A percentile compares a stretch with the other conserved stretches of the same genome.
phyloP scores from a whole-genome alignment of 306 rosid genomes.

The Gynostemma pentaphyllum region DNA sequence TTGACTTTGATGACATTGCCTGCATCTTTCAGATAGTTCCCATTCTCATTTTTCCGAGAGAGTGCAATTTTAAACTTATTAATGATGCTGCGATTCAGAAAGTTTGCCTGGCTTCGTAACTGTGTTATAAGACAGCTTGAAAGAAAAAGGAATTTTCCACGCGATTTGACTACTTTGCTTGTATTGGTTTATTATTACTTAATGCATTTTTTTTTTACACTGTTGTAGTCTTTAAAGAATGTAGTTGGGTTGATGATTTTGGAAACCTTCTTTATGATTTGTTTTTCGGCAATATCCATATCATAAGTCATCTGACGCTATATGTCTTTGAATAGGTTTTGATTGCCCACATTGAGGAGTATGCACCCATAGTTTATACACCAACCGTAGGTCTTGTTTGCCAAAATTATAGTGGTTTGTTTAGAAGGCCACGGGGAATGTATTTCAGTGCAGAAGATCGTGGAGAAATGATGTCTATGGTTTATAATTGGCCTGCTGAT shows the following conservation, averaged over 20 bases:
- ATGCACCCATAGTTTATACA: constrained; percentile 92
- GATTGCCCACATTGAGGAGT: constrained; percentile 83
- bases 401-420: constrained; percentile 89
- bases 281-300: too few species aligned
- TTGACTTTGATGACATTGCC: not conserved
- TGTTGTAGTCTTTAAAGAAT: not conserved
- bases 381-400: constrained; percentile 99
- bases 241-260: not conserved
- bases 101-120: too few species aligned
- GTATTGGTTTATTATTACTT: not conserved
- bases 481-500: constrained; percentile 99
- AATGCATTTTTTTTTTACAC: not conserved
- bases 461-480: constrained; percentile 99
- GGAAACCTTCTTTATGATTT: too few species aligned
- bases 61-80: not conserved
- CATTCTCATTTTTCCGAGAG: not conserved
- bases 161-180: not conserved
- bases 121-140: too few species aligned
- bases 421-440: constrained; percentile 99
- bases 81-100: not conserved
- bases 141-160: not conserved
- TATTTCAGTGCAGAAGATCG: constrained; percentile 93
- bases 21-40: not conserved
- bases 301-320: constrained; percentile 7
- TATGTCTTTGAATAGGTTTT: constrained; percentile 58